Conservation (phyloP, 495 filamentous ascomycete species). For the Lasiosphaeris hirsuta region DNA sequence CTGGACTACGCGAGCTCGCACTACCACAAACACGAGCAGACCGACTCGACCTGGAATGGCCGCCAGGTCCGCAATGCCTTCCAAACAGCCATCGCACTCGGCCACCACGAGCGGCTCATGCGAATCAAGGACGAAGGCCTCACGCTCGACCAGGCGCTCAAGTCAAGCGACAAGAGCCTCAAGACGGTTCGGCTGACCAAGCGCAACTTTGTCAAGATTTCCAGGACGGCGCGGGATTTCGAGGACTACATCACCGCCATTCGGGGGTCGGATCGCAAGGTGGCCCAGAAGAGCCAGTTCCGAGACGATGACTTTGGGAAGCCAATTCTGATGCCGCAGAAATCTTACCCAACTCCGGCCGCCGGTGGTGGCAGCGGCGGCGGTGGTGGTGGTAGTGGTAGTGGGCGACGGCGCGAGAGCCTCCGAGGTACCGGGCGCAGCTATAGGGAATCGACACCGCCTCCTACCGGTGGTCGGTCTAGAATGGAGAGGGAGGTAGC, state of each 20-base stretch:
- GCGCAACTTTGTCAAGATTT: slow-evolving; percentile 12
- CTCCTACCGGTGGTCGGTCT: no score
- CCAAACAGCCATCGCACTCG: slow-evolving; percentile 38
- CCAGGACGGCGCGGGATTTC: slow-evolving; percentile 18
- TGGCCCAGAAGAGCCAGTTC: neutral
- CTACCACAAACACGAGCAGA: slow-evolving; percentile 14
- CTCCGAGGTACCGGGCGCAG: no score
- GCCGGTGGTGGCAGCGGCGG: no score
- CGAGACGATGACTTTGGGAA: neutral
- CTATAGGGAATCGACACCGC: no score
- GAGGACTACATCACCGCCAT: slow-evolving; percentile 17
- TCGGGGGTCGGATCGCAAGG: neutral
- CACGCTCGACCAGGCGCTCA: slow-evolving; percentile 17
- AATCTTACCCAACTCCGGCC: neutral
- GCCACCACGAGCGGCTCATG: slow-evolving; percentile 17
- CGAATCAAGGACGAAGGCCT: slow-evolving; percentile 10
- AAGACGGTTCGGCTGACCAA: slow-evolving; percentile 6
- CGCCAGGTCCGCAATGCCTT: slow-evolving; percentile 45
- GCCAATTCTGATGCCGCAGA: no score
- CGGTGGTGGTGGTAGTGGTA: no score
- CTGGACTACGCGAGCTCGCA: slow-evolving; percentile 17
- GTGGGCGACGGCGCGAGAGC: no score
- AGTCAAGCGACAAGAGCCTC: slow-evolving; percentile 23
- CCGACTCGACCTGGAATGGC: slow-evolving; percentile 36
- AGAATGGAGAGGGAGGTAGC: no score